These are phyloP conservation scores for Oxytropis ochrocephala DNA, from an alignment of 306 rosid genomes.

Conservation along the genomic window DNA sequence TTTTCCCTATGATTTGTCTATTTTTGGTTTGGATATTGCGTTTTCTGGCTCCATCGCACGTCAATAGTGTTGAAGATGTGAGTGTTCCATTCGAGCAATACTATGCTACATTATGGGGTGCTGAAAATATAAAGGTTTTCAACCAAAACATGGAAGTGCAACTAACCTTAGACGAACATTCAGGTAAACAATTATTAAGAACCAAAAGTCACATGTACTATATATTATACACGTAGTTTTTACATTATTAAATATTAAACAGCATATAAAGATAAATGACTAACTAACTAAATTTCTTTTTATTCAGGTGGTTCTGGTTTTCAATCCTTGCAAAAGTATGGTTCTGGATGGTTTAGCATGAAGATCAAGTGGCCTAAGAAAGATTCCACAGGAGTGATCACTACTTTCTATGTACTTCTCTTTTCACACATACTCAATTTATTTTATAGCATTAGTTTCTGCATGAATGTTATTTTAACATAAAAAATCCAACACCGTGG, in stretches of 20 bases:
- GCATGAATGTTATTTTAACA: no score
- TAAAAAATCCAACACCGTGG: no score
- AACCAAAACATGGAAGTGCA: not conserved
- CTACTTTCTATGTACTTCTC: slow-evolving; percentile 18
- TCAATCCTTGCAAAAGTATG: not conserved
- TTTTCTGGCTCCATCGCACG: not conserved
- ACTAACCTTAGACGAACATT: slow-evolving; percentile 14
- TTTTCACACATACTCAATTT: no score
- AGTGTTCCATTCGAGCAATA: not conserved
- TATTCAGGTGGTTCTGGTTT: not conserved
- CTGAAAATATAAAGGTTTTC: not conserved
- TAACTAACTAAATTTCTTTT: not conserved
- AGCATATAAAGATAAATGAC: not conserved
- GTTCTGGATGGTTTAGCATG: slow-evolving; percentile 22
- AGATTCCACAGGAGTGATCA: slow-evolving; percentile 6
- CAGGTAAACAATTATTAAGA: slow-evolving; percentile 1
- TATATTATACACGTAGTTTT: no score
- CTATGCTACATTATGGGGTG: not conserved
- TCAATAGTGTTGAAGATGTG: not conserved
- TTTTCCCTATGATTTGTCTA: no score
- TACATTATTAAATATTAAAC: not conserved
- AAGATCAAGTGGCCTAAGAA: slow-evolving; percentile 3
- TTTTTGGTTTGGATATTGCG: not conserved
- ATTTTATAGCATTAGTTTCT: no score
- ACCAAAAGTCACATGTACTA: not conserved